Base-by-base conservation (phyloP, 495 filamentous ascomycete species). In the Talaromyces trachyspermus region DNA sequence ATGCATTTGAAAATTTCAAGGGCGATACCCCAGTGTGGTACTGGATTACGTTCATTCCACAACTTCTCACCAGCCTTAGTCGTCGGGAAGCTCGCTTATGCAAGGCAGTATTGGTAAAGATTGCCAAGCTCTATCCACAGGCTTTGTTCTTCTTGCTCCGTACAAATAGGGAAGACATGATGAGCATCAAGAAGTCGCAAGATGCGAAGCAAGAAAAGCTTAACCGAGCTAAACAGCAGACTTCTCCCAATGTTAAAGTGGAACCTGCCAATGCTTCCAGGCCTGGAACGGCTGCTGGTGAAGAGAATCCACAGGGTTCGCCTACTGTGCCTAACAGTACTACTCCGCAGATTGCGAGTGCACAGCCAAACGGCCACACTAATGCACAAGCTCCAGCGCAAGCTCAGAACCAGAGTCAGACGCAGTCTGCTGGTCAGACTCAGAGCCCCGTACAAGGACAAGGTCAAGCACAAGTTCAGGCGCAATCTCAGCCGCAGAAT, bases 1-100 rank as follows among this genome's bases (percentile, higher is more conserved):
- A 79, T 45, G 84, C 88, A 7, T 97, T 95, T 52, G 87, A 94
- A 50, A 85, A 86, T 49, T 97, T 87, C 70, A 95, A 95, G 70
- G 94, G 89, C 35, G 94, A 99, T 30, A 89, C 85, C 5, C 89
- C 88, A 1, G 85, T 92, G 14, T 99, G 94, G 94, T 97, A 96
- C 64, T 99, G 94, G 94, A 96, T 96, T 48, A 96, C 92, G 0
- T 99, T 89, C 62, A 96, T 99, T 53, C 94, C 94, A 18, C 94
- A 99, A 60, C 78, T 99, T 33, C 75, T 99, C 22, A 87, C 85
- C 32, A 90, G 89, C 43, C 71, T 97, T 49, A 86, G 83, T 8
- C 84, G 95, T 52, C 88, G 87, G 48, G 94, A 99, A 65, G 89
- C 88, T 12, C 77, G 79, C n/a, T 80, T 94, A 39, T 83, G 89